Evolutionary conservation across 2,329 filamentous ascomycete species (phyloP).

Genomic region (Fusarium sp.): DNA sequence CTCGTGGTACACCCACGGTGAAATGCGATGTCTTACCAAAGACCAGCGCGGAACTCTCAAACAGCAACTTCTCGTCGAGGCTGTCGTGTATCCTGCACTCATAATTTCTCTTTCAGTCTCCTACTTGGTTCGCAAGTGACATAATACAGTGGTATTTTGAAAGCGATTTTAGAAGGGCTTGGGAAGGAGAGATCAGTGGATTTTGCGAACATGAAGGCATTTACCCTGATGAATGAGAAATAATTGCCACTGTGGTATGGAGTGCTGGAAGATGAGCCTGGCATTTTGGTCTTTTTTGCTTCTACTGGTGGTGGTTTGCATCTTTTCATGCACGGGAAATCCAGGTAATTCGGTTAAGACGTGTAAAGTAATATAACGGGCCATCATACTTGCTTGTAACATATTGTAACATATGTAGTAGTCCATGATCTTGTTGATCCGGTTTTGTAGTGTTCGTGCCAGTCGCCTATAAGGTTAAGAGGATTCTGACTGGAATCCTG

Average conservation of each 20-base stretch:
- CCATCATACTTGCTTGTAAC: neutral
- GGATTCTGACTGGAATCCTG: too few species aligned
- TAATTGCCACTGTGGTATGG: constrained; percentile 6
- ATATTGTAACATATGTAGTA: neutral
- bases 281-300: constrained; percentile 12
- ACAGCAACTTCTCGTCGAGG: constrained; percentile 56
- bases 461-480: too few species aligned
- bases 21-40: constrained; percentile 56
- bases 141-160: constrained; percentile 11
- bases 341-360: neutral
- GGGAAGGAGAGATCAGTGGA: neutral
- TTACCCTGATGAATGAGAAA: neutral
- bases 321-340: constrained; percentile 5
- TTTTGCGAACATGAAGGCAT: constrained; percentile 11
- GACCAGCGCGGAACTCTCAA: constrained; percentile 51
- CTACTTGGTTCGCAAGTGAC: constrained; percentile 43
- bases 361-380: neutral
- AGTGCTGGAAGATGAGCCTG: neutral
- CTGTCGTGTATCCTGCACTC: constrained; percentile 51
- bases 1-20: constrained; percentile 63
- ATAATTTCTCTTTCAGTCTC: constrained; percentile 52
- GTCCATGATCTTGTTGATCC: neutral
- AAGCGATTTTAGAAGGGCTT: constrained; percentile 5
- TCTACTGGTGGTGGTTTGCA: neutral
- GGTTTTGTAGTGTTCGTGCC: neutral